Percentiles rank a stretch among this genome's conserved stretches.
Conservation (phyloP, 139 green algal species). For the Pseudopediastrum boryanum region DNA sequence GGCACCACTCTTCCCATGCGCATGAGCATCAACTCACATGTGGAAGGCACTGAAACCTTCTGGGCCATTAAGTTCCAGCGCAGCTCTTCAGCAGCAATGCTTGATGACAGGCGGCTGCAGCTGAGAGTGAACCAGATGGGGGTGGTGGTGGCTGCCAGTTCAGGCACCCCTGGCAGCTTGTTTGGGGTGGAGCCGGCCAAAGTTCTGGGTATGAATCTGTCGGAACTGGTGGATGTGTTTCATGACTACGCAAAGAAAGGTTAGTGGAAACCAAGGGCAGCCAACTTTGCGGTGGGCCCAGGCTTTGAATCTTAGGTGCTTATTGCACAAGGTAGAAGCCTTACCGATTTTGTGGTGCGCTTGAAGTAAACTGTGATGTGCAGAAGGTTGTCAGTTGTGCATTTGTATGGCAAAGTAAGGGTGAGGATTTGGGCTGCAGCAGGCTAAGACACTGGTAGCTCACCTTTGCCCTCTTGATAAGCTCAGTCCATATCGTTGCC, state of each 20-base stretch:
- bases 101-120: slow-evolving; percentile 45
- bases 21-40: slow-evolving; percentile 26
- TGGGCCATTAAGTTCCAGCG: slow-evolving; percentile 16
- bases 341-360: no score
- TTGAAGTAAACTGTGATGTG: no score
- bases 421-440: no score
- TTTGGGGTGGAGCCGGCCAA: slow-evolving; percentile 37
- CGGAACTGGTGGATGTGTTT: slow-evolving; percentile 46
- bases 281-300: no score
- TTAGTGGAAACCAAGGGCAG: no score
- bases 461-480: no score
- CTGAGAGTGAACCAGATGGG: slow-evolving; percentile 38
- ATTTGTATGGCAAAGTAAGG: no score
- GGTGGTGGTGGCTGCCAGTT: slow-evolving; percentile 22
- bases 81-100: not conserved
- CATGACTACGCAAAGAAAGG: slow-evolving; percentile 38
- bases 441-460: no score
- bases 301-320: no score
- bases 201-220: slow-evolving; percentile 28
- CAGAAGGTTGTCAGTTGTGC: no score
- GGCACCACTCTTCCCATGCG: slow-evolving; percentile 37
- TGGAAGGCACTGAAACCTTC: slow-evolving; percentile 2
- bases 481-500: no score
- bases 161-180: slow-evolving; percentile 9
- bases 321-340: no score